Base-by-base conservation (phyloP, 441 rosid species). In the Hura crepitans region DNA sequence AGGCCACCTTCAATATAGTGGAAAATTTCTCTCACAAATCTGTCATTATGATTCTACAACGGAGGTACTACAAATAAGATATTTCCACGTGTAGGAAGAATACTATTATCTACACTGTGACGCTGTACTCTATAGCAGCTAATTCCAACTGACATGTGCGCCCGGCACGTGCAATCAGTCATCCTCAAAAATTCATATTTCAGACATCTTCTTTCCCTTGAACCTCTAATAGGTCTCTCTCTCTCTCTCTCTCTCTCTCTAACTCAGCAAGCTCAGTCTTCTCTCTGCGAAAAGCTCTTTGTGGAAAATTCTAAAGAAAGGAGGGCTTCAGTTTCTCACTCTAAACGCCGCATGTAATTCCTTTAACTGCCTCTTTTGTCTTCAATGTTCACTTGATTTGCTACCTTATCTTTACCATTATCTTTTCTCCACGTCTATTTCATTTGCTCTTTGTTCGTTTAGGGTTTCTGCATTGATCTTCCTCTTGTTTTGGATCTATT, bases 141-240 rank as follows among this genome's bases (percentile, higher is more conserved):
- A 14, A 2, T 3, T 12, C 69, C 15, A 5, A n/a, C 12, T 22
- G 18, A 17, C 81, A 42, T 59, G 73, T 50, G 72, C 47, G 66
- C 65, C 57, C 53, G 64, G 39, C 81, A 79, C 79, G 72, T 60
- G 70, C 71, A 10, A 20, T 69, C 77, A 68, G 13, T 69, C 74
- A 69, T 30, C 28, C 37, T 23, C 17, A 12, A 15, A 14, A 12
- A 18, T 65, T 65, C 73, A 68, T 30, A 20, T 53, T 67, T 67
- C 68, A 37, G 68, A 39, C 74, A 15, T 2, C 18, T 30, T 11
- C 23, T 20, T 3, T 51, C 18, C 49, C 54, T 7, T 55, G 10
- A 18, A n/a, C 11, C 18, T 0, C 39, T 35, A n/a, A n/a, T 8
- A 35, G 39, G 1, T 35, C 25, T 14, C n/a, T 6, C 66, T 4